phyloP scores from a whole-genome alignment of 805 yeast genomes.

The Yamadazyma akitaensis region DNA sequence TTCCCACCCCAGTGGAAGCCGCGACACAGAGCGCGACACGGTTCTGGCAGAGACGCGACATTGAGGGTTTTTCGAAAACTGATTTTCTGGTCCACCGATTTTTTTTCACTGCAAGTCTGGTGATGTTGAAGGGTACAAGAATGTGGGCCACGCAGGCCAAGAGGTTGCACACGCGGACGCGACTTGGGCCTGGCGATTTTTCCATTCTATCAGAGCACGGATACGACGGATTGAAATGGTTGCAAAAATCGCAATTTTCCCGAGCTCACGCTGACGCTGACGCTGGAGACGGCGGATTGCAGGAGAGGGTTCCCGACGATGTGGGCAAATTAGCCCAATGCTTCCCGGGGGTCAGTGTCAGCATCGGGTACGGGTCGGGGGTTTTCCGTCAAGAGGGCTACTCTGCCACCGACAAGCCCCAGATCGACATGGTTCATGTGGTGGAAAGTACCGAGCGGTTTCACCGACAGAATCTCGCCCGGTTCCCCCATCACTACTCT shows the following conservation, averaged over 20 bases:
- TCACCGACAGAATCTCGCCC: constrained; percentile 69
- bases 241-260: not conserved
- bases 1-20: no score
- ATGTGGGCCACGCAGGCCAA: not conserved
- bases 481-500: constrained; percentile 77
- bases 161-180: not conserved
- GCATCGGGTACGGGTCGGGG: constrained; percentile 92
- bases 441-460: constrained; percentile 73
- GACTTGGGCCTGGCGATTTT: not conserved
- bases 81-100: no score
- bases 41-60: no score
- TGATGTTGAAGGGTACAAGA: not conserved
- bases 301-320: not conserved
- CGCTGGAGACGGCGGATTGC: not conserved
- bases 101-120: not conserved
- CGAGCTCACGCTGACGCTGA: not conserved
- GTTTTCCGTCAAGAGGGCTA: constrained; percentile 70
- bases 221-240: not conserved
- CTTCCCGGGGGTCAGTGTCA: not conserved
- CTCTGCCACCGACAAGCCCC: constrained; percentile 40
- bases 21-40: not conserved
- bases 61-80: no score
- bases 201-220: not conserved
- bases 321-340: not conserved
- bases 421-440: constrained; percentile 81